A percentile compares a stretch with the other conserved stretches of the same genome.
These are phyloP conservation scores for Chlorociboria aeruginascens DNA, from an alignment of 495 filamentous ascomycete species.

Conservation along the genomic window DNA sequence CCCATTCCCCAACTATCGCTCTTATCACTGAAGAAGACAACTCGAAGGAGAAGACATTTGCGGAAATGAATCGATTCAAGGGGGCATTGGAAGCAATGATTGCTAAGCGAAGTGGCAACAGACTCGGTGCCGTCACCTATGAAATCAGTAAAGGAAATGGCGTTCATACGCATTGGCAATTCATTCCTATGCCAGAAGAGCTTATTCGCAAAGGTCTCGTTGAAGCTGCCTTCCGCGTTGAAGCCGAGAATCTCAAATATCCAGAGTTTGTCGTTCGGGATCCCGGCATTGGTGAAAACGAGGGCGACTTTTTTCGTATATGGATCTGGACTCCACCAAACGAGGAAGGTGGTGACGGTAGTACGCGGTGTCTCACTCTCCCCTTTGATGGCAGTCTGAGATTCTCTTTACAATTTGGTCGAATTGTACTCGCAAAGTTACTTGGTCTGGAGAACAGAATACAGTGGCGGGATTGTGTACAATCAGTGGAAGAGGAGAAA, in stretches of 20 bases:
- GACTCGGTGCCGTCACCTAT: conserved; percentile 76
- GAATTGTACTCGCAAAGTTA: conserved; percentile 78
- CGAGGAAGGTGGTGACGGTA: conserved; percentile 26
- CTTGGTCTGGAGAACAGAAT: conserved; percentile 60
- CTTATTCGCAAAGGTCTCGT: conserved; percentile 57
- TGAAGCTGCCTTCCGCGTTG: conserved; percentile 71
- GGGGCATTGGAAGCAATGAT: conserved; percentile 60
- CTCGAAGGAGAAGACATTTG: conserved; percentile 41
- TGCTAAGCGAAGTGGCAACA: conserved; percentile 34
- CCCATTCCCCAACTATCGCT: conserved; percentile 57
- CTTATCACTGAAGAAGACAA: conserved; percentile 44
- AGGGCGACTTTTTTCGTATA: conserved; percentile 73
- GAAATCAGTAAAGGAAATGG: conserved; percentile 69
- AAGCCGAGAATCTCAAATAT: conserved; percentile 66
- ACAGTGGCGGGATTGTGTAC: conserved; percentile 73
- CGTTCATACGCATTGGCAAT: conserved; percentile 91
- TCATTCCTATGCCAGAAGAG: conserved; percentile 60
- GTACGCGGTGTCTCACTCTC: conserved; percentile 36
- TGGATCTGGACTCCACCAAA: conserved; percentile 54
- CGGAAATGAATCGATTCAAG: conserved; percentile 74
- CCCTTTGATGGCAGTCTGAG: conserved; percentile 32
- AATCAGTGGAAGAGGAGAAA: conserved; percentile 65
- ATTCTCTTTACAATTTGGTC: conserved; percentile 52
- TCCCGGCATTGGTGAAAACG: conserved; percentile 25
- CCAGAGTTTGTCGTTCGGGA: conserved; percentile 36